Base-by-base conservation (phyloP, 257 asterid species). In the Haberlea rhodopensis region DNA sequence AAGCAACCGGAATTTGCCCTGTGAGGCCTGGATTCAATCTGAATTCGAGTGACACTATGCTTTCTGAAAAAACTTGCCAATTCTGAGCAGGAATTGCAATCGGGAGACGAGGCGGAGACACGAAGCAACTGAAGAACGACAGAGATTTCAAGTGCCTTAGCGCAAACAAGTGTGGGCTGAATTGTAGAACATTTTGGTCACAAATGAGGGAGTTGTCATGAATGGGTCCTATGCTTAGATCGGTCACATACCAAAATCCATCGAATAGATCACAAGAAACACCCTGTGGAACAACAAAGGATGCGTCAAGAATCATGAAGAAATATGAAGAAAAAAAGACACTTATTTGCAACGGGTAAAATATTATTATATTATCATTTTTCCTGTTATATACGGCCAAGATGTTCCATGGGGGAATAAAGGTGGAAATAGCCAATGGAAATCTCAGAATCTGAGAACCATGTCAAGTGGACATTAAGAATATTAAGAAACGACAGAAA, bases 151-250 rank as follows among this genome's bases (percentile, higher is more conserved):
- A 84, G 73, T 84, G 95, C 63, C 66, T 77, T 13, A 94, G 70
- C 15, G 81, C 70, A 58, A 86, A 90, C 19, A 90, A 16, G 58
- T 86, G 75, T n/a, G 82, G 63, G 34, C 71, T 82, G 25, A 94
- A 83, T 20, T 71, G 84, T 13, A 43, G 19, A 34, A 79, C 83
- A 69, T 83, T 71, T 62, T 76, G 76, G 10, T 80, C 85, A 75
- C 99, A 94, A 2, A 13, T 75, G n/a, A 90, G 87, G 43, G 99
- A 94, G 72, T 94, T 94, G 11, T 94, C 99, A 67, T 86, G 95
- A 75, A 90, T 69, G 45, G 90, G 89, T 9, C 99, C 99, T 34
- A 94, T 78, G 69, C 72, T 84, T 66, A 94, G 63, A 67, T 80
- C 89, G 4, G 97, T 90, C 15, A 84, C 97, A 69, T 83, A 86